Base-by-base conservation (phyloP, 257 asterid genomes). In the Jacaranda copaia region DNA sequence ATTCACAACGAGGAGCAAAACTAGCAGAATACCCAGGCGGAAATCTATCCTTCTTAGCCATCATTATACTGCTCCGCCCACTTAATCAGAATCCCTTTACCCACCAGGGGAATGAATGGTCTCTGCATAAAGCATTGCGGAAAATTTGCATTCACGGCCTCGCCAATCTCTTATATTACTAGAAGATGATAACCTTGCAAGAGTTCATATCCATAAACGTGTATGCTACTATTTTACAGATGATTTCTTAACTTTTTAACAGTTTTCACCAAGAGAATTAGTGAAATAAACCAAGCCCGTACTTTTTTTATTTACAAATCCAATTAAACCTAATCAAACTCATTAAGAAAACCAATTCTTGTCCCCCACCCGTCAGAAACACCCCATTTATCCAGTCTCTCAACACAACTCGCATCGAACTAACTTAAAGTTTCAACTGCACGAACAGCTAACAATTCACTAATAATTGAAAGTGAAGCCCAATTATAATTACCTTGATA, bases 41-140 rank as follows among this genome's bases (percentile, higher is more conserved):
- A 69, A 87, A 84, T 76, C 90, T 85, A 73, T 79, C 88, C 82
- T 83, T 90, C 90, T 84, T 85, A 77, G 92, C 96, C 95, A 87
- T 85, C 87, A 83, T 80, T 14, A 55, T 52, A 49, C 70, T 65
- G 32, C 70, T 77, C 61, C 53, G 49, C 51, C 74, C 65, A 79
- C 76, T 40, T 55, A 69, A 10, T 43, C 60, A 60, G 69, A 32
- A 32, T 75, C 72, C 75, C 70, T 66, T 19, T 20, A 59, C 77
- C 72, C 75, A 63, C 75, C 55, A 62, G 52, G 39, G 63, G 77
- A 40, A 61, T 52, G 74, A 64, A 39, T 43, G 13, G n/a, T 59
- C 74, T 51, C 84, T 79, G 86, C 88, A 80, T 69, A 69, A 79
- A 81, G 58, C 76, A 85, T 80, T 56, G 74, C 48, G 60, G 75